phyloP scores from a whole-genome alignment of 108 stramenopile species.

The Epithemia pelagica region DNA sequence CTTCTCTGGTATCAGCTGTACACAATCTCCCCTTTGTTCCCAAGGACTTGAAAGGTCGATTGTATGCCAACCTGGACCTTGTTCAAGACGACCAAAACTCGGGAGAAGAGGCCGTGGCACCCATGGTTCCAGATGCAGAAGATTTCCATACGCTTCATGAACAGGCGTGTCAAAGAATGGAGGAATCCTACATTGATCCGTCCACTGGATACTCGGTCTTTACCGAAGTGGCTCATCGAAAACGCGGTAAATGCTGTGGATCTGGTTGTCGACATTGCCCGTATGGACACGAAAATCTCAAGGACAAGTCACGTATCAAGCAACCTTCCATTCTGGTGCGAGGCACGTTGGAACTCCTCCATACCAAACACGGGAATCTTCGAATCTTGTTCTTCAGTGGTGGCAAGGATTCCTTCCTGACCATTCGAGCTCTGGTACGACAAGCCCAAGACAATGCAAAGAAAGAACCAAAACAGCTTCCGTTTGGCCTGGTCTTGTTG shows the following conservation, averaged over 20 bases:
- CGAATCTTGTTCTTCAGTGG: slow-evolving; percentile 85
- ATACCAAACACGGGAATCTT: slow-evolving; percentile 26
- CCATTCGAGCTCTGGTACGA: slow-evolving; percentile 65
- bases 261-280: slow-evolving; percentile 92
- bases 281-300: slow-evolving; percentile 74
- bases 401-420: slow-evolving; percentile 89
- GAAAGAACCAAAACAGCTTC: slow-evolving; percentile 22
- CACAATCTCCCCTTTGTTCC: slow-evolving; percentile 29
- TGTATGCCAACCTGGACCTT: neutral
- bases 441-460: slow-evolving; percentile 4
- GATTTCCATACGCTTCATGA: slow-evolving; percentile 39
- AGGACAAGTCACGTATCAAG: slow-evolving; percentile 54
- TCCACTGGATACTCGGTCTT: slow-evolving; percentile 82
- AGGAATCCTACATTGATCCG: slow-evolving; percentile 72
- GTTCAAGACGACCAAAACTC: neutral
- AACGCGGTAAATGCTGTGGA: slow-evolving; percentile 90
- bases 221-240: slow-evolving; percentile 73
- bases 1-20: slow-evolving; percentile 35
- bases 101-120: neutral
- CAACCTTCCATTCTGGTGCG: slow-evolving; percentile 54
- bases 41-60: neutral
- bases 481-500: slow-evolving; percentile 64
- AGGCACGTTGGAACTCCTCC: slow-evolving; percentile 14
- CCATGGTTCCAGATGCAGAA: slow-evolving; percentile 19
- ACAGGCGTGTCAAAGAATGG: slow-evolving; percentile 39